Base-by-base conservation (phyloP, 768 basidiomycete species). In the Epithele typhae region DNA sequence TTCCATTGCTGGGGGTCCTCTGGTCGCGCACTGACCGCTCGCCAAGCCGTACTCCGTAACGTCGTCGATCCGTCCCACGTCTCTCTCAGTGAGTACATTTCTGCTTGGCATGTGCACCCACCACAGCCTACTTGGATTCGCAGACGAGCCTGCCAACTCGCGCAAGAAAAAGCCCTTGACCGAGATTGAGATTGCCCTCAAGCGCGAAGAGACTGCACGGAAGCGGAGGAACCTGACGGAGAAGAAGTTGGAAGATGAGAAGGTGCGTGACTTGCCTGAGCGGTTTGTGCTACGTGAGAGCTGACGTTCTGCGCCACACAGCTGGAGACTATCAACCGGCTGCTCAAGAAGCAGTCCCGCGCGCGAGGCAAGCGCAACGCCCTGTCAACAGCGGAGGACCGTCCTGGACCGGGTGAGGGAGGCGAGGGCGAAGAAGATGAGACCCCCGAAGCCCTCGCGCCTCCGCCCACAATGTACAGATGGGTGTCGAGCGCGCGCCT, bases 301-400 rank as follows among this genome's bases (percentile, higher is more conserved):
- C 25, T 33, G 0, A 36, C 24, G 23, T 15, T 7, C 25, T 32
- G 22, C n/a, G 36, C 45, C 10, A 19, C 11, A 17, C 55, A 91
- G 87, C 81, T 81, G 19, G 91, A 92, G 58, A 92, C 91, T 0
- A 92, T 93, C 63, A 92, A 92, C 56, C 83, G 91, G 22, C 74
- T 93, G 12, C 76, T 93, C 41, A 90, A 90, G 63, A 92, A 92
- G 64, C 88, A 89, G 59, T 81, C 83, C 15, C 77, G 83, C 9
- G 74, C 84, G 2, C 76, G 78, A 36, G 77, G 73, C 40, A 84
- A 78, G 54, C 78, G 81, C 10, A 75, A 70, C n/a, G 71, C 64
- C 0, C 54, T 71, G 23, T 72, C 73, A 14, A 76, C 74, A 1
- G 70, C 70, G 0, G 77, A 78, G 32, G 79, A 64, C 35, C 52